Percentiles rank a stretch among this genome's conserved stretches.
Evolutionary conservation across 805 yeast species (phyloP).

Genomic region (Wickerhamomyces strasburgensis): DNA sequence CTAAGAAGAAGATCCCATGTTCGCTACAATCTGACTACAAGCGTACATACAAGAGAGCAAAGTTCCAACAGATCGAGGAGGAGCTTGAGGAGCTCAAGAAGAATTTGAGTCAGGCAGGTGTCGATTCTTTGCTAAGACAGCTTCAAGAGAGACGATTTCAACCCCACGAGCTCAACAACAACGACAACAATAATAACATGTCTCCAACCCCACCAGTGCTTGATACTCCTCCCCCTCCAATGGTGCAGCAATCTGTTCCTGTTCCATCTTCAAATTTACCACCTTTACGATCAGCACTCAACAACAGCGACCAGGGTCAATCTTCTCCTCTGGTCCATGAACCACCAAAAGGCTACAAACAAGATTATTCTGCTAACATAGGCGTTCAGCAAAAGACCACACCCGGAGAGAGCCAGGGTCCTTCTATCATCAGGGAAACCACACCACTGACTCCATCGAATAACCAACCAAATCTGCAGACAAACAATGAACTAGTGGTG

Average conservation of each 20-base stretch:
- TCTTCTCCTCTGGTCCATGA: neutral
- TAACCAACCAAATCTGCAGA: conserved; percentile 6
- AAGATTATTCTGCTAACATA: neutral
- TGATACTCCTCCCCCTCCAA: neutral
- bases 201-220: conserved; percentile 4
- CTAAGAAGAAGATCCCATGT: conserved; percentile 64
- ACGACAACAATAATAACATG: too few relatives aligned
- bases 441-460: conserved; percentile 14
- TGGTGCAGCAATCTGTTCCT: conserved; percentile 2
- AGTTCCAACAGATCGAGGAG: conserved; percentile 75
- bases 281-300: conserved; percentile 6
- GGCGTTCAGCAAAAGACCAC: conserved; percentile 2
- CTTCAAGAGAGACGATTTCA: conserved; percentile 17
- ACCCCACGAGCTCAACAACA: conserved; percentile 15
- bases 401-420: conserved; percentile 11
- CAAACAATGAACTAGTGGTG: conserved; percentile 10
- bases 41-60: conserved; percentile 83
- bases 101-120: conserved; percentile 35
- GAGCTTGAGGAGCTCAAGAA: conserved; percentile 68
- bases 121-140: conserved; percentile 19
- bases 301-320: conserved; percentile 4
- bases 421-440: conserved; percentile 22
- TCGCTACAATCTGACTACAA: conserved; percentile 76
- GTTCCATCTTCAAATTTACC: conserved; percentile 8
- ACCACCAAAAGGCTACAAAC: neutral